Evolutionary conservation across 768 basidiomycete species (phyloP).

Genomic region (Chiua virens): DNA sequence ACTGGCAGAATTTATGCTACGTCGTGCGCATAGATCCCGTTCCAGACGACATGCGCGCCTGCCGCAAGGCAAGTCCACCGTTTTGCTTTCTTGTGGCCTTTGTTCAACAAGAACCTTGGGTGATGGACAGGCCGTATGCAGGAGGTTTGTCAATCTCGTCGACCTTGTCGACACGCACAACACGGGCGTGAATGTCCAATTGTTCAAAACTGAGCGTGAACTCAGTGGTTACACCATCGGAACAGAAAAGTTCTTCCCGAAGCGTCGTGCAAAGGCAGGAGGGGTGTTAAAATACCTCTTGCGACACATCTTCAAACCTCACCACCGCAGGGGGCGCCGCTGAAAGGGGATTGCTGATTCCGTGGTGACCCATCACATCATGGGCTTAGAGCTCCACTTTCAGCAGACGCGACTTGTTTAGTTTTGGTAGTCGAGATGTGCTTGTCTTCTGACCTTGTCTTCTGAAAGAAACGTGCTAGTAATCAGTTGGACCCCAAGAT

Average conservation of each 20-base stretch:
- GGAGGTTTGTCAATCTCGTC: conserved; percentile 14
- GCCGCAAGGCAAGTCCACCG: conserved; percentile 8
- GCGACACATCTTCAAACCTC: conserved; percentile 12
- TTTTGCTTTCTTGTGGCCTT: background rate
- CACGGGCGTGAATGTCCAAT: background rate
- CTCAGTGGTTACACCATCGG: conserved; percentile 11
- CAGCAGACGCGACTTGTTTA: no score
- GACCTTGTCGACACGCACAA: conserved; percentile 16
- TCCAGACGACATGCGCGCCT: conserved; percentile 3
- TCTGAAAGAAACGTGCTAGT: no score
- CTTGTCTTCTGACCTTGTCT: no score
- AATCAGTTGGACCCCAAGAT: no score
- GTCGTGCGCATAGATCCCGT: conserved; percentile 2
- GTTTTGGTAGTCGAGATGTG: no score
- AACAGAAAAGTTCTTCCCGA: conserved; percentile 12
- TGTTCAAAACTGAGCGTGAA: conserved; percentile 6
- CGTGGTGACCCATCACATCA: no score
- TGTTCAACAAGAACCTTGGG: no score
- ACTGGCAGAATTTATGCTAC: conserved; percentile 13
- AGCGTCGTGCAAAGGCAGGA: conserved; percentile 13
- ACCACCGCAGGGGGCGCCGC: no score
- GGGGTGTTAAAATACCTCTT: conserved; percentile 14
- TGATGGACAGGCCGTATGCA: conserved; percentile 3
- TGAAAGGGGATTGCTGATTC: no score
- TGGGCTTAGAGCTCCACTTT: no score